phyloP scores from a whole-genome alignment of 1,139 yeast species.

The Kazachstania sp. region DNA sequence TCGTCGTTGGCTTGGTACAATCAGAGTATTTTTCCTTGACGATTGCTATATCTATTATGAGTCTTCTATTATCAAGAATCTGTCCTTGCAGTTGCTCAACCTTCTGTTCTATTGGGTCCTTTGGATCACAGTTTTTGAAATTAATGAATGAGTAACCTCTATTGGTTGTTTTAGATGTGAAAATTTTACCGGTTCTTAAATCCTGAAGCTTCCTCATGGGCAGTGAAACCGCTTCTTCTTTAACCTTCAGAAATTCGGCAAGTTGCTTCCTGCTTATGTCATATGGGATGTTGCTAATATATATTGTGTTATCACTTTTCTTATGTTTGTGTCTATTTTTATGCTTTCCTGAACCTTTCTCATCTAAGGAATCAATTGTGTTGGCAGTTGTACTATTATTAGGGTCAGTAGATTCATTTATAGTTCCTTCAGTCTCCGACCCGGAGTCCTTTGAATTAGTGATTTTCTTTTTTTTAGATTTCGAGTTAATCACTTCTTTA shows the following conservation, averaged over 20 bases:
- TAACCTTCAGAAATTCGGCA: constrained; percentile 25
- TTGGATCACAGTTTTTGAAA: constrained; percentile 13
- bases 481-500: too few species aligned
- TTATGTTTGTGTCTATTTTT: neutral
- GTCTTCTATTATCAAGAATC: constrained; percentile 44
- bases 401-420: too few species aligned
- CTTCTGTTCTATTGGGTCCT: constrained; percentile 19
- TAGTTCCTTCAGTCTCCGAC: too few species aligned
- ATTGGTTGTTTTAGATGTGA: constrained; percentile 22
- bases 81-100: constrained; percentile 45
- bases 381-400: too few species aligned
- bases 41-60: constrained; percentile 50
- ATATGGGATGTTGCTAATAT: constrained; percentile 27
- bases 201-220: constrained; percentile 30
- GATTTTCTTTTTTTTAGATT: too few species aligned
- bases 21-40: constrained; percentile 38
- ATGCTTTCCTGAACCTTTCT: neutral
- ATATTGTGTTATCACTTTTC: constrained; percentile 25
- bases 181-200: constrained; percentile 20
- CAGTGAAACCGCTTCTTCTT: constrained; percentile 19
- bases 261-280: constrained; percentile 25
- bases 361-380: neutral
- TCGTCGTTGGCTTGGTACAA: neutral
- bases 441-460: too few species aligned
- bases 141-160: constrained; percentile 29